These are phyloP conservation scores for Gossypium trilobum DNA, from an alignment of 441 rosid species.

Conservation along the genomic window DNA sequence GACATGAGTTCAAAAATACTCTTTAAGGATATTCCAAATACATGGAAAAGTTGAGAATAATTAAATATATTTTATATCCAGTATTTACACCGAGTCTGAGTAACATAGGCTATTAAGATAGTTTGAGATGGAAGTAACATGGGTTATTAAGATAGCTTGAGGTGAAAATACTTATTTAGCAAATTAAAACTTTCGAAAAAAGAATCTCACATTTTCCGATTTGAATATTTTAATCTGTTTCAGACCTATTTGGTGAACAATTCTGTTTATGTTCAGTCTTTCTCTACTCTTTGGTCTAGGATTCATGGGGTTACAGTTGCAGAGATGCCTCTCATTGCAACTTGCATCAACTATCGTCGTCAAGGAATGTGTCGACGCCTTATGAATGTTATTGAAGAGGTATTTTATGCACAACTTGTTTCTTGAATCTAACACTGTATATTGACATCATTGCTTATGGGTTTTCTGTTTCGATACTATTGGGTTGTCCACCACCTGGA, in stretches of 20 bases:
- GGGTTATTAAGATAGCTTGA: not conserved
- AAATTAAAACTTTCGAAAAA: not conserved
- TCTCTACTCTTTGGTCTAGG: slow-evolving; percentile 29
- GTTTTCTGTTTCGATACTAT: not conserved
- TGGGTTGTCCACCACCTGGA: not conserved
- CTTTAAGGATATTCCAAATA: not conserved
- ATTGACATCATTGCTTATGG: not conserved
- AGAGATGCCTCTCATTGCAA: slow-evolving; percentile 96
- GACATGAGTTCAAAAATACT: not conserved
- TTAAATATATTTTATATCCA: not conserved
- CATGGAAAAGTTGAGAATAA: not conserved
- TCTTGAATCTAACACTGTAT: not conserved
- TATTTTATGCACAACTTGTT: slow-evolving; percentile 3
- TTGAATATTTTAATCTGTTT: slow-evolving; percentile 1
- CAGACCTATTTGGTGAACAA: not conserved
- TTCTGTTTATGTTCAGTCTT: not conserved
- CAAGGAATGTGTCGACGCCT: slow-evolving; percentile 92
- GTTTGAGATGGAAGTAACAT: not conserved
- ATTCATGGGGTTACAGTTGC: slow-evolving; percentile 77
- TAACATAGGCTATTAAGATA: not conserved
- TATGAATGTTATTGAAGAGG: slow-evolving; percentile 78
- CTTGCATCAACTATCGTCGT: slow-evolving; percentile 79
- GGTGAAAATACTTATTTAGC: not conserved
- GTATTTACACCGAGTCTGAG: not conserved
- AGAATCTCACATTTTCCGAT: not conserved